Percentiles rank a stretch among this genome's conserved stretches.
phyloP scores from a whole-genome alignment of 163 green algal genomes.

The Prototheca stagnorum region DNA sequence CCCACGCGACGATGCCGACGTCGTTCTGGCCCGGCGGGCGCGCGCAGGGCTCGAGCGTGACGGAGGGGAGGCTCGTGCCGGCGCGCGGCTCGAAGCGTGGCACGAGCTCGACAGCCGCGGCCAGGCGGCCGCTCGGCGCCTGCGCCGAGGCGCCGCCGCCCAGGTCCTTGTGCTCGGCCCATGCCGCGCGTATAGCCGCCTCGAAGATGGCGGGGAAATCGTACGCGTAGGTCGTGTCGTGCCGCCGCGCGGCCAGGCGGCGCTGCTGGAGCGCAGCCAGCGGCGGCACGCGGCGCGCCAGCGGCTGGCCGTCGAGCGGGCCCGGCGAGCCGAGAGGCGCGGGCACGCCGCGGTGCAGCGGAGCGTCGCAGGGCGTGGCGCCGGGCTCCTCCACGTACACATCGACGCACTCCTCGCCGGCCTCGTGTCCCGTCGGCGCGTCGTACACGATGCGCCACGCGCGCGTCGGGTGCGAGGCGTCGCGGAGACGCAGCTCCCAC shows the following conservation, averaged over 20 bases:
- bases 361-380: background rate
- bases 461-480: conserved; percentile 5
- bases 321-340: background rate
- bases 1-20: conserved; percentile 80
- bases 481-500: conserved; percentile 60
- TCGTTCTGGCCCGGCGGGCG: conserved; percentile 27
- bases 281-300: conserved; percentile 30
- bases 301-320: conserved; percentile 19
- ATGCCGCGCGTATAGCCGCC: conserved; percentile 59
- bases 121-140: conserved; percentile 26
- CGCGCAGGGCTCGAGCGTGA: background rate
- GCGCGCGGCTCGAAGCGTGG: conserved; percentile 7
- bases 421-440: conserved; percentile 73
- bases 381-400: conserved; percentile 53
- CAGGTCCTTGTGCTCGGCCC: conserved; percentile 35
- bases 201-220: conserved; percentile 84
- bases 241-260: conserved; percentile 58
- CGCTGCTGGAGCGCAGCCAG: conserved; percentile 62
- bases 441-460: conserved; percentile 68
- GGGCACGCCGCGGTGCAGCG: background rate
- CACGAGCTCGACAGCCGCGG: conserved; percentile 60
- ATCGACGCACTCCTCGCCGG: conserved; percentile 66
- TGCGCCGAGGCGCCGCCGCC: conserved; percentile 40
- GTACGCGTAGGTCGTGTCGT: conserved; percentile 83
- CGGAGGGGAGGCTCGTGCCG: too few relatives aligned